Evolutionary conservation across 805 yeast genomes (phyloP), one percentile per base, ranked within the genome.

Genomic region (Nakazawaea populi): DNA sequence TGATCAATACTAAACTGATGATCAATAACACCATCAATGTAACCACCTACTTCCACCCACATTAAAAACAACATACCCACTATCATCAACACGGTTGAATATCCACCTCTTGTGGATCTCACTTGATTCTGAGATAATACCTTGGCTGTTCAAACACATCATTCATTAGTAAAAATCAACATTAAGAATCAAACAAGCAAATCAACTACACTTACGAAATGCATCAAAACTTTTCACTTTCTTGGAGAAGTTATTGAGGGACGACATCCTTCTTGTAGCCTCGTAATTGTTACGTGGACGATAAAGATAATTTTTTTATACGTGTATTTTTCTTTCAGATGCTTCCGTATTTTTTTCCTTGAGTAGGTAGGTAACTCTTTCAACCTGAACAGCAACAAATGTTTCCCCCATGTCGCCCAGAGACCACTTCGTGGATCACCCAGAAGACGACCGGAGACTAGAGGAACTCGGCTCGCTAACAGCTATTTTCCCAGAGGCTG

Each of bases 1-100:
- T 75, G 72, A 60, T 88, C 95, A 4, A 94, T 95, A 3, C 75
- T 71, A 64, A 88, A 94, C 57, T 84, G 87, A 56, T 85, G 87
- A 59, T 84, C 89, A 6, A 86, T 77, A 51, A 76, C 76, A 2
- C 97, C 97, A 49, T 94, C 96, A 51, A 91, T 72, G 63, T 76
- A 88, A 11, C 87, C 85, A 6, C 97, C 96, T 31, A 90, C 68
- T 62, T 91, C 95, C 11, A 88, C 79, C 88, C 95, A 92, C 5
- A 88, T 66, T 37, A 91, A 71, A 60, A 89, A 79, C 12, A 89
- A 59, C 14, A 87, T 77, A 52, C 77, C 73, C 29, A 85, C 56
- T n/a, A 77, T 72, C 12, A 90, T 82, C 45, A 85, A 42, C 4
- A 89, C 57, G 0, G 96, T 83, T 12, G 90, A 79, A 14, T 79